Evolutionary conservation across 192 early-diverging fungal species (phyloP), one percentile per base, ranked within the genome.

Genomic region (Gamsiella multidivaricata): DNA sequence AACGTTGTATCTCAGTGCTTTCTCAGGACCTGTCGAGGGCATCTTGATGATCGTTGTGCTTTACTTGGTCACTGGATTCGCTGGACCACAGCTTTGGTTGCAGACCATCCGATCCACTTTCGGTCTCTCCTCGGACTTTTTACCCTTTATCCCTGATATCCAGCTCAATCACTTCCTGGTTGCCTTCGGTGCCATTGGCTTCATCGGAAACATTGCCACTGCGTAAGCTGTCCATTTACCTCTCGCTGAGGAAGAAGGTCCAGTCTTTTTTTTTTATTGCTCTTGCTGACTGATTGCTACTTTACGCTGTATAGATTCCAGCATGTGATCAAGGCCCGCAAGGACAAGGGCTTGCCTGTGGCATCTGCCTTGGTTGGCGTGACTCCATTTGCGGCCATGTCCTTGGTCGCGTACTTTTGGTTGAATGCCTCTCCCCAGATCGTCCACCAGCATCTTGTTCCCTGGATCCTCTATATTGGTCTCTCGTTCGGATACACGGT

Each of bases 21-120:
- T 93, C 83, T 93, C 90, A 64, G 95, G 94, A 5, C 94, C 95
- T 39, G 93, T 97, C n/a, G 95, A 97, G 70, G 95, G 95, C 26
- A 88, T 97, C 43, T 49, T 95, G 45, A 83, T 90, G 65, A 83
- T 93, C 53, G 83, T 89, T 39, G 47, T 76, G 2, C 79, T 93
- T 11, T 86, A 88, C 41, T 61, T 91, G 31, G 70, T 88, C 20
- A 90, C 92, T 6, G 92, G 92, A 50, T 56, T 69, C 45, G 36
- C 54, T 82, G 86, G 86, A 5, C 72, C 82, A 26, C 66, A 59
- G 36, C 51, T 86, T 37, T 86, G 87, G 85, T 39, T 81, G 10
- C 47, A 56, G 29, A 81, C 54, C 0, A 37, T 75, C 50, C 63
- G 84, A 22, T 31, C 61, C 15, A n/a, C 36, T 47, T 63, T 72